These are phyloP conservation scores for Ascocoryne sarcoides DNA, from an alignment of 2,329 filamentous ascomycete genomes.

Conservation along the genomic window DNA sequence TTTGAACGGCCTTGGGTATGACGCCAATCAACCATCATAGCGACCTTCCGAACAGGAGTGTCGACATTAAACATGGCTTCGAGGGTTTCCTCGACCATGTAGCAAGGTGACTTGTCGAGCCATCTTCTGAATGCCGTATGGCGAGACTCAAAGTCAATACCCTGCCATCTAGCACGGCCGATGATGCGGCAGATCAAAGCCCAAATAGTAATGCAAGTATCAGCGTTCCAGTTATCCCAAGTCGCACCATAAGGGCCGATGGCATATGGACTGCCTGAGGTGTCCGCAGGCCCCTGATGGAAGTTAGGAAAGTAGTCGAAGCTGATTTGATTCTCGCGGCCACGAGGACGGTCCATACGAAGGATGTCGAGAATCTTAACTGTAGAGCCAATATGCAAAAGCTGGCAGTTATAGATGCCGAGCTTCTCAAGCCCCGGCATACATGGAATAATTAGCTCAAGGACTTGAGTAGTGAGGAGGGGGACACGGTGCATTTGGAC, in stretches of 20 bases:
- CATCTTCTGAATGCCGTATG: slow-evolving; percentile 19
- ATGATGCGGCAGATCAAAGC: slow-evolving; percentile 12
- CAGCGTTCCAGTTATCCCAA: slow-evolving; percentile 22
- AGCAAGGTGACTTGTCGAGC: slow-evolving; percentile 21
- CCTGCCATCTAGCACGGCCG: slow-evolving; percentile 11
- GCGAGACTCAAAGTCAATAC: slow-evolving; percentile 13
- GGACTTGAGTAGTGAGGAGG: slow-evolving; percentile 17
- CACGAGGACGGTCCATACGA: slow-evolving; percentile 12
- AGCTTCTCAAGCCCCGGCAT: slow-evolving; percentile 20
- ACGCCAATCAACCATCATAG: slow-evolving; percentile 14
- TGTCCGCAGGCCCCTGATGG: slow-evolving; percentile 14
- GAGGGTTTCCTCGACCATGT: slow-evolving; percentile 16
- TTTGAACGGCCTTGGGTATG: neutral
- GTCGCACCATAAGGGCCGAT: slow-evolving; percentile 18
- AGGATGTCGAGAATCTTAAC: slow-evolving; percentile 20
- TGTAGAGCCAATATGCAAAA: slow-evolving; percentile 21
- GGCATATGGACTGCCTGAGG: neutral
- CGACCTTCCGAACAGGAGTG: slow-evolving; percentile 3
- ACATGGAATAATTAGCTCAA: slow-evolving; percentile 20
- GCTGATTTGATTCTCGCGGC: slow-evolving; percentile 15
- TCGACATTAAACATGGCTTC: slow-evolving; percentile 8
- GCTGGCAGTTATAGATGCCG: slow-evolving; percentile 23
- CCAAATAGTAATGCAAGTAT: slow-evolving; percentile 20
- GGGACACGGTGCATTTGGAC: slow-evolving; percentile 23
- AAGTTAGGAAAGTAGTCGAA: slow-evolving; percentile 25